Conservation (phyloP, 192 early-diverging fungal genomes). For the Dissophora globulifera region DNA sequence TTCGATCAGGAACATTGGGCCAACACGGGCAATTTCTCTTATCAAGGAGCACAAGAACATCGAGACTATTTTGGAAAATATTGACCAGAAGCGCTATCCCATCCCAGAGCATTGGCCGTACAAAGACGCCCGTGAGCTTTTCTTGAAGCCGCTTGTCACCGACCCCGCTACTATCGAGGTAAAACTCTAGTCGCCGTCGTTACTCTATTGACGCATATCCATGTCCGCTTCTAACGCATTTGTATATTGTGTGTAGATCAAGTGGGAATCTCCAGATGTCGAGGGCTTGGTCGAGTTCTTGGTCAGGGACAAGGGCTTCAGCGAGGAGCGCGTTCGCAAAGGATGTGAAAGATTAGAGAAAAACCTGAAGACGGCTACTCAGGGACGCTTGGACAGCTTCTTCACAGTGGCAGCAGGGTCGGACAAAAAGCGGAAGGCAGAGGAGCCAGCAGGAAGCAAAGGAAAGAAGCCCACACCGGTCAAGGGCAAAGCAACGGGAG, state of each 20-base stretch:
- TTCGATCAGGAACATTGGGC: conserved; percentile 93
- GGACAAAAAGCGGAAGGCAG: conserved; percentile 56
- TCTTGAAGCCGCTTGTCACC: conserved; percentile 81
- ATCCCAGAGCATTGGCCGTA: conserved; percentile 93
- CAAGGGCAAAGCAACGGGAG: conserved; percentile 21
- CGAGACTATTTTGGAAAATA: conserved; percentile 78
- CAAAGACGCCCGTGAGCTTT: conserved; percentile 88
- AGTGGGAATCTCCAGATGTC: conserved; percentile 79
- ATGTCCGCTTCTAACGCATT: too few relatives aligned
- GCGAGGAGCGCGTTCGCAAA: conserved; percentile 89
- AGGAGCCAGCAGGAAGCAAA: conserved; percentile 15
- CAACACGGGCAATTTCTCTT: conserved; percentile 80
- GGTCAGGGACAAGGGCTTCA: conserved; percentile 96
- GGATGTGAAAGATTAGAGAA: conserved; percentile 84
- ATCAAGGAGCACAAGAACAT: conserved; percentile 88
- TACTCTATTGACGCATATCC: too few relatives aligned
- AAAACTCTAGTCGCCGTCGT: too few relatives aligned
- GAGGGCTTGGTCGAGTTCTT: conserved; percentile 90
- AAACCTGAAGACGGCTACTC: conserved; percentile 79
- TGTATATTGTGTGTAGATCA: conserved; percentile 60
- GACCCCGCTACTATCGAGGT: conserved; percentile 79
- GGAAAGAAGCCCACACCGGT: conserved; percentile 30
- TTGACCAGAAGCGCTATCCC: conserved; percentile 83
- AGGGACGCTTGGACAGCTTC: conserved; percentile 93
- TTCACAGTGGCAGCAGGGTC: conserved; percentile 70